phyloP scores from a whole-genome alignment of 129 eudicot species.

The Ambrosia trifida region DNA sequence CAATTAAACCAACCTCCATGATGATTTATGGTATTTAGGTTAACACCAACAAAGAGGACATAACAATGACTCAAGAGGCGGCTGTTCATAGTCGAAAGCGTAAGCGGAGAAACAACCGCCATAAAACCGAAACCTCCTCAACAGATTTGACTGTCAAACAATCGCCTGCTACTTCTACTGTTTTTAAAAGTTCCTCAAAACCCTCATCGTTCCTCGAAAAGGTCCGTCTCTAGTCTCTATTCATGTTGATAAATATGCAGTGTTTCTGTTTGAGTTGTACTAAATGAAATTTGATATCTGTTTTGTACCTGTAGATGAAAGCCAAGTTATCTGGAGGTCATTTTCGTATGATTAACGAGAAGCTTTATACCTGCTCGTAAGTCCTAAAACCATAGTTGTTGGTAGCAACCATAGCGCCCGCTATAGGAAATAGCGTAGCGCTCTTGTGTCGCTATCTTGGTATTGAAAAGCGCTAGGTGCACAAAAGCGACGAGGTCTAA shows the following conservation, averaged over 20 bases:
- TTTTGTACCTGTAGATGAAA: constrained; percentile 59
- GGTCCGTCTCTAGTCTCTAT: constrained; percentile 33
- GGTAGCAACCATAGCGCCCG: too few relatives aligned
- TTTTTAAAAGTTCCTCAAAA: constrained; percentile 36
- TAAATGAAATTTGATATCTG: constrained; percentile 11
- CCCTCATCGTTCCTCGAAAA: constrained; percentile 63
- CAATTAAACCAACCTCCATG: neutral
- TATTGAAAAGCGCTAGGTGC: too few relatives aligned
- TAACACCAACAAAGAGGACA: neutral
- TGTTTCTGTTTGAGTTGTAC: neutral
- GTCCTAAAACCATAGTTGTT: too few relatives aligned
- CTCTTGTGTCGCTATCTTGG: too few relatives aligned
- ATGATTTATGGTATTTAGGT: constrained; percentile 1
- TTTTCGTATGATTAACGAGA: constrained; percentile 94
- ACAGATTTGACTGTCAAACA: constrained; percentile 12
- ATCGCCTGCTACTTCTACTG: constrained; percentile 7
- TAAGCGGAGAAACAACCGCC: constrained; percentile 50
- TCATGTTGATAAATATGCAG: neutral
- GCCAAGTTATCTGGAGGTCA: constrained; percentile 92
- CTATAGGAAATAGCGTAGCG: too few relatives aligned
- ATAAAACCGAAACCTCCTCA: constrained; percentile 21
- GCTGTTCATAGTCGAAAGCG: constrained; percentile 50
- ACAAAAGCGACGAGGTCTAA: too few relatives aligned
- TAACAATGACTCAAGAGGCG: constrained; percentile 41
- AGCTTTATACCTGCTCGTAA: constrained; percentile 96